Base-by-base conservation (phyloP, 495 filamentous ascomycete species). In the Cairneyella variabilis region DNA sequence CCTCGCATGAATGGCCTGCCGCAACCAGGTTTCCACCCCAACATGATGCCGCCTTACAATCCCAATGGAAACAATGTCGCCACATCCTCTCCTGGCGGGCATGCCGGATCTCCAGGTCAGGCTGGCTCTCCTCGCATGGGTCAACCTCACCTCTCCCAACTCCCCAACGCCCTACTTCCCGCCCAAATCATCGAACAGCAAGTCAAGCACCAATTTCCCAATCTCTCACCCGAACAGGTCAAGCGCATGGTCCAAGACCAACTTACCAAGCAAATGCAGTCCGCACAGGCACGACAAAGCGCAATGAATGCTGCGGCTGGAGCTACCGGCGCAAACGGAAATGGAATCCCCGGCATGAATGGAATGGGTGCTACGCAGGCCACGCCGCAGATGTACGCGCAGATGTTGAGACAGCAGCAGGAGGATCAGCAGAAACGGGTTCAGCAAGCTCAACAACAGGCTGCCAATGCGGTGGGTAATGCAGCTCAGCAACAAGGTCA, bases 351-450 rank as follows among this genome's bases (percentile, higher is more conserved):
- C n/a, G n/a, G n/a, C 53, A 64, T 65, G 18, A 66, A 69, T 48
- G 63, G 71, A 69, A 72, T 46, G 66, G 74, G 47, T 67, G 60
- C 37, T 66, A 72, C 66, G 14, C 70, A 72, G 46, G 67, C 66
- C 8, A 69, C 71, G 43, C 83, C 84, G 6, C 85, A 89, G 53
- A 78, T 86, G 20, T 91, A 86, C 62, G 86, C 86, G 17, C 83
- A 85, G 37, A 82, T 88, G 60, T 80, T 90, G 62, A 76, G 87
- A 41, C 82, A 82, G 23, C 86, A 90, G 51, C 71, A 64, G 23
- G 43, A 37, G 18, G 57, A 56, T 23, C 48, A 36, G 18, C 10
- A 37, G 23, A 41, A 52, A 25, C 26, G 27, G 21, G 38, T 28
- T 16, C 41, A 52, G 18, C 37, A 42, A 17, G 22, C 22, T 6